Evolutionary conservation across 2,329 filamentous ascomycete genomes (phyloP), one percentile per base, ranked within the genome.

Genomic region (Fragosphaeria purpurea): DNA sequence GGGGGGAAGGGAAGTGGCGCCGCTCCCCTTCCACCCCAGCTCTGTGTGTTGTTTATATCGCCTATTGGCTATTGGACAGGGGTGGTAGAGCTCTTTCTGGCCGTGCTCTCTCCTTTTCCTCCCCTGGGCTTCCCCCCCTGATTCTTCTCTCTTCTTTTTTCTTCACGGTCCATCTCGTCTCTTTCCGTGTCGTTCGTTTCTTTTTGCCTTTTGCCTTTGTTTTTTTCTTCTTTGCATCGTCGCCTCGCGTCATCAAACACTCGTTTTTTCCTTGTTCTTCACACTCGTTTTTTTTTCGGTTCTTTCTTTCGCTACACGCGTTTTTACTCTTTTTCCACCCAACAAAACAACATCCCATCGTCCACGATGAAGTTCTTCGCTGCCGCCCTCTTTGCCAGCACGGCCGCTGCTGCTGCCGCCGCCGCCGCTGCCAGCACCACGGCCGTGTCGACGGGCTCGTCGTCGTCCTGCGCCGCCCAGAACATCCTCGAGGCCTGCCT

Each of bases 401-500:
- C 46, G 22, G 47, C 51, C 43, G 50, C 53, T 33, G 43, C 51
- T 13, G 41, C 47, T 38, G 43, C 54, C 44, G 32, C 54, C 8
- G 46, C 50, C 41, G 39, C 49, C 40, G 44, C 53, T 13, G 31
- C 53, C 37, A 45, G 51, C 42, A 13, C 49, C 31, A 12, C 45
- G n/a, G 39, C 50, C 37, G 38, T 30, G 9, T 7, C 10, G 3
- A 32, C 39, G 31, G 4, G 11, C 7, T 11, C 39, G 12, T 49
- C 54, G 37, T 42, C 56, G 30, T 33, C 44, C 30, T 59, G 57
- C 41, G 52, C 49, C 7, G 57, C 57, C 37, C 37, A 51, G 41
- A 51, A 57, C 48, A 55, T 57, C 34, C 34, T 60, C n/a, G 38
- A 55, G 9, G 47, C 55, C 41, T 59, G 57, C 37, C 47, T 63